These are phyloP conservation scores for Penicillium cinerascens DNA, from an alignment of 495 filamentous ascomycete genomes.

Conservation along the genomic window DNA sequence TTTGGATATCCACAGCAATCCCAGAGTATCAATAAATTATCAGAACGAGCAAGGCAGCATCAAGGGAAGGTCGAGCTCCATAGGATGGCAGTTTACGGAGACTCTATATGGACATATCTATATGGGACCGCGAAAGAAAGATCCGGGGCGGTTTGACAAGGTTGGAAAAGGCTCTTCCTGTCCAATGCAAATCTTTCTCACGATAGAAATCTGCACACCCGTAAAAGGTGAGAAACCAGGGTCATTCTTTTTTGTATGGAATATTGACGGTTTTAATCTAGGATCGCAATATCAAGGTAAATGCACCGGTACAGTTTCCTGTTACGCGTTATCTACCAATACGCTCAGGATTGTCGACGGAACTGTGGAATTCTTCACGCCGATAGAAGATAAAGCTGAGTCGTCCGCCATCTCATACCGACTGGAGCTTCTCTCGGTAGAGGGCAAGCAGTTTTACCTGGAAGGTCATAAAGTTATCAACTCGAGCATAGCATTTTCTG, in stretches of 20 bases:
- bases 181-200: not conserved
- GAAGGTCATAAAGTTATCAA: slow-evolving; percentile 62
- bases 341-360: not conserved
- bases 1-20: not conserved
- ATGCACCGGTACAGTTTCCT: not conserved
- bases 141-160: not conserved
- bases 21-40: not conserved
- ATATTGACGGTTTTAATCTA: not conserved
- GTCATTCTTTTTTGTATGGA: not conserved
- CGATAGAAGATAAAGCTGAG: not conserved
- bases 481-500: slow-evolving; percentile 52
- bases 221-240: not conserved
- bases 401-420: slow-evolving; percentile 38
- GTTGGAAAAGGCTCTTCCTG: not conserved
- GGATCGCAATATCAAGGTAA: not conserved
- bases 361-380: not conserved
- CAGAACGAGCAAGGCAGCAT: not conserved
- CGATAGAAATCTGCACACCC: not conserved
- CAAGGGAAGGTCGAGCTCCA: not conserved
- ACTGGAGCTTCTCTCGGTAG: slow-evolving; percentile 53
- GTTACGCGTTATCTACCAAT: not conserved
- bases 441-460: slow-evolving; percentile 51
- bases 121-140: not conserved
- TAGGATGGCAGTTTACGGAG: not conserved
- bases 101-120: not conserved